These are phyloP conservation scores for Solanum gracilifrons DNA, from an alignment of 257 asterid species.

Conservation along the genomic window DNA sequence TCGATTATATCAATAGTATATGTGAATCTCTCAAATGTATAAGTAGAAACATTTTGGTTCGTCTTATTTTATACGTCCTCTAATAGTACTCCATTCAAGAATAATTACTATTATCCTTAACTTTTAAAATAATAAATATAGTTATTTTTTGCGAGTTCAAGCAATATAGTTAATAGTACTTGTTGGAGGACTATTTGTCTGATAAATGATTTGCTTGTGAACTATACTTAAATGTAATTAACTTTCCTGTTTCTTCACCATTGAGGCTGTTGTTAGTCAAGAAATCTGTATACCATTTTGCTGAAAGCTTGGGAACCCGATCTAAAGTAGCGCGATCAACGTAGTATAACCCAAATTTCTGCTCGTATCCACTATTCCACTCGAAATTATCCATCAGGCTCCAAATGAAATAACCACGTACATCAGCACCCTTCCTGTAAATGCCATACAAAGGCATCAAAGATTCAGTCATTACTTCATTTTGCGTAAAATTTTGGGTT, in stretches of 20 bases:
- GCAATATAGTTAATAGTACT: too few species aligned
- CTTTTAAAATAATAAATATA: too few species aligned
- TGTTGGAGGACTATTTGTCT: neutral
- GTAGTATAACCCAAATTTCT: conserved; percentile 43
- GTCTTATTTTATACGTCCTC: too few species aligned
- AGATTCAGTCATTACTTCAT: neutral
- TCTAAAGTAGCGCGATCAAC: conserved; percentile 26
- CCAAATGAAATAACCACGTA: conserved; percentile 70
- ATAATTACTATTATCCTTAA: too few species aligned
- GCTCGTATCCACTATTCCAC: conserved; percentile 40
- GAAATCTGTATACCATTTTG: conserved; percentile 52
- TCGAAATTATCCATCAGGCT: conserved; percentile 67
- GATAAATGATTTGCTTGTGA: neutral
- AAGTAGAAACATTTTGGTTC: neutral
- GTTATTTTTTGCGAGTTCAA: too few species aligned
- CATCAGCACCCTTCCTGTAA: conserved; percentile 53
- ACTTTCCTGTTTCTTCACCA: neutral
- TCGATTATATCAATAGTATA: neutral
- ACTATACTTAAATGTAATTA: neutral
- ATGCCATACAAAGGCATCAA: neutral
- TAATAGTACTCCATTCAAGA: too few species aligned
- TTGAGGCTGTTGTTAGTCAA: conserved; percentile 17
- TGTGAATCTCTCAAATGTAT: neutral
- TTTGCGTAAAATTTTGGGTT: neutral
- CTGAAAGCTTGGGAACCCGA: conserved; percentile 53